Percentiles rank a stretch among this genome's conserved stretches.
These are phyloP conservation scores for Urochloa ruziziensis DNA, from an alignment of 176 grass and related monocot species.

Conservation along the genomic window DNA sequence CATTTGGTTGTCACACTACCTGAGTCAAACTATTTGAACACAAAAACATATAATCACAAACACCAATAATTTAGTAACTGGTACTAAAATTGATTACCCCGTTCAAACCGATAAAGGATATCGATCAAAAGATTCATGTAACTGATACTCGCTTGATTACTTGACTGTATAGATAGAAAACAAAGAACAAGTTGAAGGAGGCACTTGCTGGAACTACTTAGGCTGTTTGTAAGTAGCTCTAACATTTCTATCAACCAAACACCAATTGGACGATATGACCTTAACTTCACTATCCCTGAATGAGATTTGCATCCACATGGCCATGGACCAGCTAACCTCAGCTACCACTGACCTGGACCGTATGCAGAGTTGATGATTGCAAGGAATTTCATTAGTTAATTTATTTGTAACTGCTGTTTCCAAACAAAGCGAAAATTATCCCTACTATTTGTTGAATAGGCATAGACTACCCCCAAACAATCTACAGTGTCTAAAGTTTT, in stretches of 20 bases:
- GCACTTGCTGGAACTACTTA: not conserved
- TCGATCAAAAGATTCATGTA: too few relatives aligned
- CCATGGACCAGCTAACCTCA: not conserved
- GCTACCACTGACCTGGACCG: not conserved
- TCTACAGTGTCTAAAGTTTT: not conserved
- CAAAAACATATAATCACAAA: not conserved
- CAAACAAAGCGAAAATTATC: not conserved
- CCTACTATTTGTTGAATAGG: not conserved
- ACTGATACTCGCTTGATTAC: too few relatives aligned
- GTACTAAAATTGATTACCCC: not conserved
- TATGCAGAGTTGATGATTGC: not conserved
- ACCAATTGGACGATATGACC: not conserved
- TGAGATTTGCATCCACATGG: not conserved
- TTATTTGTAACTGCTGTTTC: not conserved
- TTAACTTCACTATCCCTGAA: not conserved
- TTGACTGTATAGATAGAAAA: not conserved
- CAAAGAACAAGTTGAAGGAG: not conserved
- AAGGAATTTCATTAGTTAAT: not conserved
- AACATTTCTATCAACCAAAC: not conserved
- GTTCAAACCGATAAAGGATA: not conserved
- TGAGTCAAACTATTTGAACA: not conserved
- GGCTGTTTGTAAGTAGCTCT: not conserved
- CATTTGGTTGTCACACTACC: not conserved
- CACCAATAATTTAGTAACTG: not conserved
- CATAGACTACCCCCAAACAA: not conserved